Evolutionary conservation across 208 protist genomes (phyloP).

Genomic region (Blastocrithidia nonstop): DNA sequence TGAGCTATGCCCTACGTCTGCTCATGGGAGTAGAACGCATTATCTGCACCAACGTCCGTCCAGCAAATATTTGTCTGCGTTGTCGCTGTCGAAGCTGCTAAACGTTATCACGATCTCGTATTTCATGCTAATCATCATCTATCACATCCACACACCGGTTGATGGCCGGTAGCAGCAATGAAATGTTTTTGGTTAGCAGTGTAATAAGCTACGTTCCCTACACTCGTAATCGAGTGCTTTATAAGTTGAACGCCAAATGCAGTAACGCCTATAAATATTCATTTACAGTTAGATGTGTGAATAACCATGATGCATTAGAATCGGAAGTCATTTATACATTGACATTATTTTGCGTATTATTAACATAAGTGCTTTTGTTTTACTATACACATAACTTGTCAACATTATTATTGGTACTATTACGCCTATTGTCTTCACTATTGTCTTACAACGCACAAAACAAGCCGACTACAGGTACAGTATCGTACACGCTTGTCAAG

Average conservation of each 20-base stretch:
- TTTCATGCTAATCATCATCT: constrained; percentile 43
- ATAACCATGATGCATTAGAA: too few relatives aligned
- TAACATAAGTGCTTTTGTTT: too few relatives aligned
- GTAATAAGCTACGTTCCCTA: constrained; percentile 64
- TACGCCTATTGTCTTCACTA: too few relatives aligned
- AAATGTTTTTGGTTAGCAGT: constrained; percentile 49
- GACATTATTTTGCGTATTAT: too few relatives aligned
- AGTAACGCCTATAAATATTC: constrained; percentile 47
- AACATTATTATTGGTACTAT: too few relatives aligned
- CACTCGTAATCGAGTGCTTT: constrained; percentile 35
- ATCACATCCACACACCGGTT: constrained; percentile 55
- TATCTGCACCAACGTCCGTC: constrained; percentile 44
- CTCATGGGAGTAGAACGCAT: constrained; percentile 40
- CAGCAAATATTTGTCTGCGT: constrained; percentile 56
- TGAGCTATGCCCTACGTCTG: constrained; percentile 12
- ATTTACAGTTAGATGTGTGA: too few relatives aligned
- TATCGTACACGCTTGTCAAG: too few relatives aligned
- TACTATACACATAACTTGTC: too few relatives aligned
- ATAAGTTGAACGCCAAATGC: constrained; percentile 35
- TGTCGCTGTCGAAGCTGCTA: constrained; percentile 16
- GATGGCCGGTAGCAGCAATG: constrained; percentile 41
- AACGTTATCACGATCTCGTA: constrained; percentile 23
- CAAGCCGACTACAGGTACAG: too few relatives aligned
- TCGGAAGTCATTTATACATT: too few relatives aligned
- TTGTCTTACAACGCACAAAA: too few relatives aligned